Conservation (phyloP, 164 flowering plant species). For the Vitis rotundifolia region DNA sequence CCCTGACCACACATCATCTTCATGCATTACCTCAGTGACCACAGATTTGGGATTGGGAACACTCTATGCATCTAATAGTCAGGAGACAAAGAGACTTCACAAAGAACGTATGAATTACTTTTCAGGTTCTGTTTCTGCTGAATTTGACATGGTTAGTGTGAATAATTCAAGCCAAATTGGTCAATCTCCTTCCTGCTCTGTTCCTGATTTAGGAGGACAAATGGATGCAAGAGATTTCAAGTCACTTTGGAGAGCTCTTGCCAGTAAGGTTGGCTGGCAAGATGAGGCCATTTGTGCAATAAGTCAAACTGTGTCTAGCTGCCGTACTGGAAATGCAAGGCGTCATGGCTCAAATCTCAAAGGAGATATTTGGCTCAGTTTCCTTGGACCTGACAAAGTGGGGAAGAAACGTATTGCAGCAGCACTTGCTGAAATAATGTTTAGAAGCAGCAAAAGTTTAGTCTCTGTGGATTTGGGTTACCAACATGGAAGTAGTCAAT, state of each 20-base stretch:
- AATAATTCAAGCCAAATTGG: slow-evolving; percentile 1
- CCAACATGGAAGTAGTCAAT: slow-evolving; percentile 11
- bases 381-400: slow-evolving; percentile 22
- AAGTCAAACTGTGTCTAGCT: slow-evolving; percentile 17
- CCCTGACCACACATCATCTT: slow-evolving; percentile 17
- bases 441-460: slow-evolving; percentile 10
- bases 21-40: slow-evolving; percentile 42
- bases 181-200: slow-evolving; percentile 17
- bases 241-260: slow-evolving; percentile 14
- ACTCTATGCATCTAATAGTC: slow-evolving; percentile 22
- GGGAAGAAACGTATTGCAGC: slow-evolving; percentile 21
- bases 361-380: slow-evolving; percentile 19
- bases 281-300: slow-evolving; percentile 20
- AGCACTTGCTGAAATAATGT: slow-evolving; percentile 21
- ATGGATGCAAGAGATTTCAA: slow-evolving; percentile 17
- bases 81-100: slow-evolving; percentile 22
- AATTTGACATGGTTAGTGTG: neutral
- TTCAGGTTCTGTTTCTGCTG: slow-evolving; percentile 22
- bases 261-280: slow-evolving; percentile 20
- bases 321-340: slow-evolving; percentile 3
- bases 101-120: slow-evolving; percentile 17
- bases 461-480: slow-evolving; percentile 20
- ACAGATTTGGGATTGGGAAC: slow-evolving; percentile 57
- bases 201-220: slow-evolving; percentile 15
- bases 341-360: slow-evolving; percentile 3